Evolutionary conservation across 148 eudicot species (phyloP), one percentile per base, ranked within the genome.

Genomic region (Drosera capensis): DNA sequence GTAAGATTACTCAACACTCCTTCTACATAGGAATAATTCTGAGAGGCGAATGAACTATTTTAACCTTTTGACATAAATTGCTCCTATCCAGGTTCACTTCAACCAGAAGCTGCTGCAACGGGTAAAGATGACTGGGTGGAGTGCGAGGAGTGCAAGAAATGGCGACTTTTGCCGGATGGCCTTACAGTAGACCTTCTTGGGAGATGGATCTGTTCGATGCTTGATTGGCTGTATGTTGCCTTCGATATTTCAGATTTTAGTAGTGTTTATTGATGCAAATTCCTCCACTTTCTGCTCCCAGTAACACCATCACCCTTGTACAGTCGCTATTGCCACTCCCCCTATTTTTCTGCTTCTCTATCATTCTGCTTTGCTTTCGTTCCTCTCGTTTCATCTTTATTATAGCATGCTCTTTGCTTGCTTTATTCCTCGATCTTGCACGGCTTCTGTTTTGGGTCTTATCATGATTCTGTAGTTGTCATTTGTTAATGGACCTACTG

Each of bases 131-230:
- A 80, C 36, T 90, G 97, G 97, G 97, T 80, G 4, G 49, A 40
- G 34, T 90, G 97, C 62, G 97, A 80, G 20, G 48, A 51, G 51
- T 90, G 97, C 68, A 54, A 73, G 21, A 75, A 66, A 59, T 90
- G 97, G 97, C 75, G 97, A 53, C 87, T 90, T 59, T 60, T 90
- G 38, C 97, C 95, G 14, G 54, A 53, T 63, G 86, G 81, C 58
- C 69, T 34, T 30, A 49, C 84, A 8, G 69, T 69, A 4, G 64
- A 67, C 36, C 77, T 84, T 26, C 77, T 82, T 9, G 74, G 78
- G 9, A 72, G 70, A 42, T 90, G 97, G 97, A 38, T 69, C 14
- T 90, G 97, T 66, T 65, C 74, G 65, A 78, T 84, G 97, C 72
- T 67, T 39, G 44, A 63, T 16, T 90, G 97, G 97, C 81, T 90